phyloP scores from a whole-genome alignment of 73 alveolate species.

The Loxodes magnus region DNA sequence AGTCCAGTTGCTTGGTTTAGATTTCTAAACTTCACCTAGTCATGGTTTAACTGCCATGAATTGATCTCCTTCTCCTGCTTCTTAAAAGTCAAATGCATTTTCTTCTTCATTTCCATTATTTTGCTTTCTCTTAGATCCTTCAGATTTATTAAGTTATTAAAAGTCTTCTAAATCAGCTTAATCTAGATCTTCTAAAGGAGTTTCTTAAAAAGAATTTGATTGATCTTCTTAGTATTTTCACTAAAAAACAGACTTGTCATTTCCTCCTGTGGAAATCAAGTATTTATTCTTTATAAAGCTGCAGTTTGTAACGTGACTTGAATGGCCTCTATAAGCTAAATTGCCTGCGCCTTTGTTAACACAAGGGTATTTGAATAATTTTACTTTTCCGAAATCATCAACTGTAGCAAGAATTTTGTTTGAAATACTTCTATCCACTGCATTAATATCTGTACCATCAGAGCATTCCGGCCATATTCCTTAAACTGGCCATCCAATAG shows the following conservation, averaged over 20 bases:
- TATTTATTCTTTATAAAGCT: conserved; percentile 69
- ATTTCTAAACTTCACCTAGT: conserved; percentile 60
- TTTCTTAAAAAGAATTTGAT: conserved; percentile 37
- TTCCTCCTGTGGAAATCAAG: conserved; percentile 92
- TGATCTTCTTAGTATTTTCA: too few relatives aligned
- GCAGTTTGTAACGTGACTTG: conserved; percentile 79
- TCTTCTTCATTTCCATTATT: conserved; percentile 13
- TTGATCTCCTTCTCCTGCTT: conserved; percentile 50
- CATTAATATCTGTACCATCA: conserved; percentile 90
- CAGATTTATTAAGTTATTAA: not conserved
- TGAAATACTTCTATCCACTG: conserved; percentile 77
- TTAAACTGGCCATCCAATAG: conserved; percentile 90
- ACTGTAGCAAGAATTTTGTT: conserved; percentile 86
- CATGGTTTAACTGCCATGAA: conserved; percentile 39
- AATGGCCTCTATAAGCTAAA: conserved; percentile 64
- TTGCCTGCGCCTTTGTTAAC: conserved; percentile 60
- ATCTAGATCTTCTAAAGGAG: conserved; percentile 47
- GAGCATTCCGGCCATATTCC: conserved; percentile 97
- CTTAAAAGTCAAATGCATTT: conserved; percentile 30
- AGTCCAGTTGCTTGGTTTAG: conserved; percentile 15
- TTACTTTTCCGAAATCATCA: conserved; percentile 94
- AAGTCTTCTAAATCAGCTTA: conserved; percentile 17
- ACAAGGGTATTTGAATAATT: conserved; percentile 88
- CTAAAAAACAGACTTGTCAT: conserved; percentile 85
- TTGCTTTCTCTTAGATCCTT: not conserved